A percentile compares a stretch with the other conserved stretches of the same genome.
Conservation (phyloP, 1,139 yeast genomes). For the Geotrichum candidum region DNA sequence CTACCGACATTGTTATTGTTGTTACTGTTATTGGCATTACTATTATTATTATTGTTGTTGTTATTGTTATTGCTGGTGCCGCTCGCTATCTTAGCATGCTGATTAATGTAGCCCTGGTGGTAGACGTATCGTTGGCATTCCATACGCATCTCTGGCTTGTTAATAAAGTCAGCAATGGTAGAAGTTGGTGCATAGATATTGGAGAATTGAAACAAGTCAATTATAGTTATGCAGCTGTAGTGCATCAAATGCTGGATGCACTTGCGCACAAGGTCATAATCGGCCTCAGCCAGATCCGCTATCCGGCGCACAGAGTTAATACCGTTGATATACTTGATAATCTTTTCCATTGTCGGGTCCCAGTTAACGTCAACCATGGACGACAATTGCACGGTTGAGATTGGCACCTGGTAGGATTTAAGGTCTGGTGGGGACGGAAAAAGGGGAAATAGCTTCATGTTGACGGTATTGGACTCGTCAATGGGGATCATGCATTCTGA, state of each 20-base stretch:
- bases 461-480: slow-evolving; percentile 83
- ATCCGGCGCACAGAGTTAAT: slow-evolving; percentile 74
- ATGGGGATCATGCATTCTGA: slow-evolving; percentile 94
- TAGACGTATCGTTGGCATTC: slow-evolving; percentile 80
- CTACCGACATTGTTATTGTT: not conserved
- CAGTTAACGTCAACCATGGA: slow-evolving; percentile 80
- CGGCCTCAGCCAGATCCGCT: slow-evolving; percentile 75
- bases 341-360: slow-evolving; percentile 94
- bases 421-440: slow-evolving; percentile 78
- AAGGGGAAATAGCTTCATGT: slow-evolving; percentile 84
- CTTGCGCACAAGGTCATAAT: slow-evolving; percentile 68
- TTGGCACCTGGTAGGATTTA: slow-evolving; percentile 75
- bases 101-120: slow-evolving; percentile 18
- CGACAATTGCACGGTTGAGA: slow-evolving; percentile 67
- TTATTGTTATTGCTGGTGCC: not conserved
- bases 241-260: slow-evolving; percentile 90
- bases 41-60: no score
- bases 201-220: slow-evolving; percentile 83
- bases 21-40: no score
- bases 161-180: slow-evolving; percentile 59
- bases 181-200: slow-evolving; percentile 90
- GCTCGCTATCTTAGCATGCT: not conserved
- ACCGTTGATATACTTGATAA: slow-evolving; percentile 82
- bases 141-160: slow-evolving; percentile 59
- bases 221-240: slow-evolving; percentile 73